Conservation (phyloP, 2,329 filamentous ascomycete species). For the Pyrenophora graminea region DNA sequence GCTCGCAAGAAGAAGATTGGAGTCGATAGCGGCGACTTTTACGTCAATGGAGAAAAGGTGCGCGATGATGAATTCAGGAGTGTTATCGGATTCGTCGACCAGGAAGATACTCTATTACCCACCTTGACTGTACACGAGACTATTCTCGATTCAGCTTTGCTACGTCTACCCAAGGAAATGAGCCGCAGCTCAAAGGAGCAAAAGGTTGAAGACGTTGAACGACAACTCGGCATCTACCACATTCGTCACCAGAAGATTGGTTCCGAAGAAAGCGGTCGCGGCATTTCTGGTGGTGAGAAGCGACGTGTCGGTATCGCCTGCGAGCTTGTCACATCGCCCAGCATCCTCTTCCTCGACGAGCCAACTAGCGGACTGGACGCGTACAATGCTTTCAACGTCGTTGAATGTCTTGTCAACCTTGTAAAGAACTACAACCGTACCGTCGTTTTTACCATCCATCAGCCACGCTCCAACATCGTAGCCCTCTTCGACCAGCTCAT, state of each 20-base stretch:
- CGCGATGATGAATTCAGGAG: slow-evolving; percentile 82
- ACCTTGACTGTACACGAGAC: slow-evolving; percentile 98
- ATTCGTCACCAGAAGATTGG: slow-evolving; percentile 96
- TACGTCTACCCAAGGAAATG: slow-evolving; percentile 93
- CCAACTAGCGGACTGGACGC: slow-evolving; percentile 95
- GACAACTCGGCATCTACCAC: slow-evolving; percentile 89
- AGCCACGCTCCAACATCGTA: slow-evolving; percentile 96
- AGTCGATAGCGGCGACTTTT: slow-evolving; percentile 76
- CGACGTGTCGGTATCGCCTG: slow-evolving; percentile 95
- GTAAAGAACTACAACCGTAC: slow-evolving; percentile 97
- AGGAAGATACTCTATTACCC: slow-evolving; percentile 95
- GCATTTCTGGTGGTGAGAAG: slow-evolving; percentile 97
- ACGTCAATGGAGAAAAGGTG: slow-evolving; percentile 91
- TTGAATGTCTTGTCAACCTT: slow-evolving; percentile 91
- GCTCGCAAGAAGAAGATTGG: slow-evolving; percentile 97
- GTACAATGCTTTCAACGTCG: slow-evolving; percentile 97
- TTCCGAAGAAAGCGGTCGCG: slow-evolving; percentile 91
- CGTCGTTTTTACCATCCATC: slow-evolving; percentile 97
- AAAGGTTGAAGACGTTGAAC: slow-evolving; percentile 88
- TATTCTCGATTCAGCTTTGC: slow-evolving; percentile 88
- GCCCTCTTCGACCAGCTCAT: slow-evolving; percentile 95
- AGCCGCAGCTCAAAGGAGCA: slow-evolving; percentile 84
- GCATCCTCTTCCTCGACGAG: slow-evolving; percentile 95
- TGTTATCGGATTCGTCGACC: slow-evolving; percentile 95
- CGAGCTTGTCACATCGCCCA: slow-evolving; percentile 95